Base-by-base conservation (phyloP, 768 basidiomycete species). In the Leccinum truebloodii region DNA sequence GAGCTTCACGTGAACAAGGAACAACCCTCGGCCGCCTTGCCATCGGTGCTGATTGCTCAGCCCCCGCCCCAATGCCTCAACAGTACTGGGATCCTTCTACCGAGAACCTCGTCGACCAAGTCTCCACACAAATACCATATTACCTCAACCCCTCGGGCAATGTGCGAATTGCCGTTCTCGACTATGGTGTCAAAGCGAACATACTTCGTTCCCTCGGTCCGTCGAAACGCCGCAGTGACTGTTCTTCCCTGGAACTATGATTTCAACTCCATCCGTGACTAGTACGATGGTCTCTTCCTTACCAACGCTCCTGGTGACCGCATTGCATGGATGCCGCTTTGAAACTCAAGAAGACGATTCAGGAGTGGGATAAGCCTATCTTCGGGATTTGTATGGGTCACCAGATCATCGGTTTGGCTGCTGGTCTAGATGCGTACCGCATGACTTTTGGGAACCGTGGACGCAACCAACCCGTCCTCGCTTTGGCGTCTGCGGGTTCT, bases 381-480 rank as follows among this genome's bases (percentile, higher is more conserved):
- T 98, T 98, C 66, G 97, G 97, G 57, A 96, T 99, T 66, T 99
- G 97, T 77, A 98, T 99, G 97, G 97, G 96, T 55, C 94, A 98
- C 73, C 96, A 99, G n/a, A 84, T 99, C 67, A 91, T 99, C 66
- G 97, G 95, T 53, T 91, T 99, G 82, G 97, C 97, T 28, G 96
- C 95, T 24, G 96, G 97, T 22, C 76, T 98, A 57, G 95, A 97
- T 66, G 94, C 95, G 20, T 98, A 98, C 75, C 84, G 97, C 49
- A 99, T 99, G 97, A 94, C 89, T 10, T 99, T 98, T 72, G 97
- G 97, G n/a, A 98, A 99, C 74, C 89, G 97, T 65, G 96, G 97
- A 18, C 97, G 98, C 76, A 98, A 99, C 74, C 97, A 99, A 74
- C 97, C 97, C 32, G 97, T 99, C 14, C 82, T 99, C 49, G 96